Percentiles rank a stretch among this genome's conserved stretches.
phyloP scores from a whole-genome alignment of 2,329 filamentous ascomycete species.

The Neonectria neomacrospora region DNA sequence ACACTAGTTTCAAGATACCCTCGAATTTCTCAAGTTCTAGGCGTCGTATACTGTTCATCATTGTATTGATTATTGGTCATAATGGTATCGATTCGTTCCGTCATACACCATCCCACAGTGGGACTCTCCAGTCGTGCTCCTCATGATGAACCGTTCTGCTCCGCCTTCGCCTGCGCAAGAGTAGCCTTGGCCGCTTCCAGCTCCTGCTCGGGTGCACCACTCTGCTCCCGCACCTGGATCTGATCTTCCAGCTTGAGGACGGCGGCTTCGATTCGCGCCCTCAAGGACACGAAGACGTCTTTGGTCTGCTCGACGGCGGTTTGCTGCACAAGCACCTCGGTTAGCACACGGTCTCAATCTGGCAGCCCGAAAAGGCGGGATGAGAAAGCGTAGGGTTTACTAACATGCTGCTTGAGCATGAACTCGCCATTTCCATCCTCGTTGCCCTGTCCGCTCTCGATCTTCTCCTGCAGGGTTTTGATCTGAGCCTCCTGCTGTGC shows the following conservation, averaged over 20 bases:
- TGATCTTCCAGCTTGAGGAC: slow-evolving; percentile 79
- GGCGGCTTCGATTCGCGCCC: slow-evolving; percentile 76
- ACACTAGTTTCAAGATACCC: slow-evolving; percentile 43
- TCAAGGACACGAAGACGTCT: slow-evolving; percentile 79
- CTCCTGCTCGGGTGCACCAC: slow-evolving; percentile 59
- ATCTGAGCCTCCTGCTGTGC: slow-evolving; percentile 78
- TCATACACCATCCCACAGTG: not conserved
- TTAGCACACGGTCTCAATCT: slow-evolving; percentile 12
- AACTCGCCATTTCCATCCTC: slow-evolving; percentile 81
- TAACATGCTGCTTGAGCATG: slow-evolving; percentile 86
- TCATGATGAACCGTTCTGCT: slow-evolving; percentile 28
- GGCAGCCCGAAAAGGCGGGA: not conserved
- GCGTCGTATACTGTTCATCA: slow-evolving; percentile 10
- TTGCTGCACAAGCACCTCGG: slow-evolving; percentile 61
- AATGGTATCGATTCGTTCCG: slow-evolving; percentile 33
- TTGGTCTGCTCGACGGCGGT: slow-evolving; percentile 88
- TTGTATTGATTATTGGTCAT: slow-evolving; percentile 15
- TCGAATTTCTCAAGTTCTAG: slow-evolving; percentile 33
- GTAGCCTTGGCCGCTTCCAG: slow-evolving; percentile 66
- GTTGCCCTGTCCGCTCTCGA: slow-evolving; percentile 59
- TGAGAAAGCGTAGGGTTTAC: slow-evolving; percentile 34
- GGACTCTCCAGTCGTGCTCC: not conserved
- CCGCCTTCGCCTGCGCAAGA: slow-evolving; percentile 60
- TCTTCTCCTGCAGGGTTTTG: slow-evolving; percentile 72
- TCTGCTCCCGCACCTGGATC: slow-evolving; percentile 71